Conservation (phyloP, 805 yeast species). For the Helenozyma baotianmanensis region DNA sequence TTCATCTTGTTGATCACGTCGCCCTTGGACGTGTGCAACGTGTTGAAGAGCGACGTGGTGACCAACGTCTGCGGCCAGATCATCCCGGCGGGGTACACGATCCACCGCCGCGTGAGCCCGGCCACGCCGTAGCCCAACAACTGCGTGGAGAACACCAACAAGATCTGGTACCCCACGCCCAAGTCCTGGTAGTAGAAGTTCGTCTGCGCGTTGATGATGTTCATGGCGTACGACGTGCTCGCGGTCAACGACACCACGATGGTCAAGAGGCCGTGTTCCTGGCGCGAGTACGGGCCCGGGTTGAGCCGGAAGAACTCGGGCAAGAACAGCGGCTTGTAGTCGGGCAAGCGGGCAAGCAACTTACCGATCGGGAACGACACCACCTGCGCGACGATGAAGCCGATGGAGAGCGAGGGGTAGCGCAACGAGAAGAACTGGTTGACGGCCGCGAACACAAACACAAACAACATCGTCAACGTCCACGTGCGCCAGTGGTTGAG, state of each 20-base stretch:
- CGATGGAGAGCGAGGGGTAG: conserved; percentile 22
- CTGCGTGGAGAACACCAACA: conserved; percentile 27
- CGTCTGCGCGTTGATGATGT: conserved; percentile 17
- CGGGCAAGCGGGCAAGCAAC: conserved; percentile 14
- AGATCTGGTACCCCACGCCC: conserved; percentile 23
- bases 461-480: conserved; percentile 16
- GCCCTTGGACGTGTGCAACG: conserved; percentile 10
- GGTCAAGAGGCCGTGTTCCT: conserved; percentile 11
- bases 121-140: conserved; percentile 25
- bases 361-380: conserved; percentile 22
- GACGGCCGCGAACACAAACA: conserved; percentile 23
- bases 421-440: conserved; percentile 23
- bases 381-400: conserved; percentile 22
- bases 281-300: conserved; percentile 18
- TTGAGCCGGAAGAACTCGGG: conserved; percentile 17
- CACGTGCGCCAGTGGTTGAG: conserved; percentile 19
- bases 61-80: conserved; percentile 18
- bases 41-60: conserved; percentile 18
- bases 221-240: conserved; percentile 16
- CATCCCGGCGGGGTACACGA: conserved; percentile 12
- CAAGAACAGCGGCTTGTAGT: conserved; percentile 6
- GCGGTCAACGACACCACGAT: conserved; percentile 18
- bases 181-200: conserved; percentile 10
- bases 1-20: conserved; percentile 7
- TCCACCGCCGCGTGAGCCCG: conserved; percentile 21